phyloP scores from a whole-genome alignment of 306 rosid species.

The Trifolium fragiferum region DNA sequence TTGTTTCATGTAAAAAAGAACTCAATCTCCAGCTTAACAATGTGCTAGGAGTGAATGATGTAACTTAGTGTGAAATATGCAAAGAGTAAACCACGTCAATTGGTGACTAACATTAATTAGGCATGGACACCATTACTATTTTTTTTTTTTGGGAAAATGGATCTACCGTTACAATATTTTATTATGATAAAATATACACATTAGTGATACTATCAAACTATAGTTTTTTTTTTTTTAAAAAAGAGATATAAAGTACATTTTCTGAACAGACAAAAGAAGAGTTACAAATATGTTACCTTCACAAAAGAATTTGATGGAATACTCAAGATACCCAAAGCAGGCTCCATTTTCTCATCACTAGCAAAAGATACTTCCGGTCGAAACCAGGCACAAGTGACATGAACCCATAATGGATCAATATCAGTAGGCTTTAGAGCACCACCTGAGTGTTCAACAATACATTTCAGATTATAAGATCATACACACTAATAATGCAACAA shows the following conservation, averaged over 20 bases:
- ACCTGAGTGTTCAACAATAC: conserved; percentile 54
- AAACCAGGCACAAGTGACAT: conserved; percentile 96
- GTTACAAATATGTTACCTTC: conserved; percentile 57
- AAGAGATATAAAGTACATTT: conserved; percentile 22
- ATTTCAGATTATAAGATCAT: conserved; percentile 34
- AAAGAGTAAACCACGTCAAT: conserved; percentile 1
- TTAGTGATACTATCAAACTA: neutral
- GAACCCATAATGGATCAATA: conserved; percentile 84
- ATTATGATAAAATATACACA: conserved; percentile 27
- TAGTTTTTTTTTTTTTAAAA: conserved; percentile 1
- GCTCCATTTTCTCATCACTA: conserved; percentile 91
- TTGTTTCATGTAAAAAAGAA: conserved; percentile 15
- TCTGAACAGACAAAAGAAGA: conserved; percentile 12
- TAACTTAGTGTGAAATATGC: conserved; percentile 13
- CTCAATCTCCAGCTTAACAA: conserved; percentile 5
- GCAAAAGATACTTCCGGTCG: conserved; percentile 89
- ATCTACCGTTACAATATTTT: neutral
- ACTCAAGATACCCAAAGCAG: conserved; percentile 90
- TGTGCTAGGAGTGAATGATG: neutral
- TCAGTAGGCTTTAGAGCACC: conserved; percentile 96
- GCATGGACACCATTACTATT: neutral
- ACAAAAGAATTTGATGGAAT: conserved; percentile 89
- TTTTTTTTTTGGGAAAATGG: neutral
- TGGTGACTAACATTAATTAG: conserved; percentile 17
- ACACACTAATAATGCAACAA: conserved; percentile 28